Percentiles rank a stretch among this genome's conserved stretches.
These are phyloP conservation scores for Calonectria honghensis DNA, from an alignment of 2,329 filamentous ascomycete genomes.

Conservation along the genomic window DNA sequence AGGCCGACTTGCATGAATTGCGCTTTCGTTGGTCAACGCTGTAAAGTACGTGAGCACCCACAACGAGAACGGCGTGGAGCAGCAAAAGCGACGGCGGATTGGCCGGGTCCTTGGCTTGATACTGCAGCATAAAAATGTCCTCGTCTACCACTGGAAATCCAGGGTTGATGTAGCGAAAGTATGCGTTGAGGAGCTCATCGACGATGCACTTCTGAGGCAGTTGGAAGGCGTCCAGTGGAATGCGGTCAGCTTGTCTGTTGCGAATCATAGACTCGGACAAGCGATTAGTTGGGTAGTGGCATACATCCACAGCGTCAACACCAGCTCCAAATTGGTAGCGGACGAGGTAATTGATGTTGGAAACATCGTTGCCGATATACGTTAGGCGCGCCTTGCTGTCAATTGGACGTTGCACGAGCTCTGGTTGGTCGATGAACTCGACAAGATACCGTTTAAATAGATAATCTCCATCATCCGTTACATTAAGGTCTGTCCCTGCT, in stretches of 20 bases:
- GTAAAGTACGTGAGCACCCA: slow-evolving; percentile 4
- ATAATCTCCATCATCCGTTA: background rate
- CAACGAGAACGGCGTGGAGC: slow-evolving; percentile 8
- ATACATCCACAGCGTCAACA: background rate
- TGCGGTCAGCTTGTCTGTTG: background rate
- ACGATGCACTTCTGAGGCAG: slow-evolving; percentile 4
- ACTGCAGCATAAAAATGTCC: slow-evolving; percentile 10
- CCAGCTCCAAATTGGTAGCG: slow-evolving; percentile 7
- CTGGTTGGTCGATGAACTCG: slow-evolving; percentile 4
- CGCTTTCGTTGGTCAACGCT: background rate
- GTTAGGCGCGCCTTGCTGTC: slow-evolving; percentile 2
- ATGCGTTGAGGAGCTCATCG: background rate
- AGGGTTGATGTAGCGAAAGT: slow-evolving; percentile 1
- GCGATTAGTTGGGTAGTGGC: slow-evolving; percentile 15
- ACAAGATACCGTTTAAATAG: slow-evolving; percentile 1
- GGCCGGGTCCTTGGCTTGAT: background rate
- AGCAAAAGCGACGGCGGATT: slow-evolving; percentile 12
- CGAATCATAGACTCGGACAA: background rate
- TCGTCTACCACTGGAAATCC: slow-evolving; percentile 1
- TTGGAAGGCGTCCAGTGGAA: slow-evolving; percentile 12
- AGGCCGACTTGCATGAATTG: background rate
- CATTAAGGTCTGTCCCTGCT: background rate
- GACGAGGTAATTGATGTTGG: slow-evolving; percentile 11
- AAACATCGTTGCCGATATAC: background rate
- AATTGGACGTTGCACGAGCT: background rate